Evolutionary conservation across 2,329 filamentous ascomycete species (phyloP).

Genomic region (Emmonsia crescens): DNA sequence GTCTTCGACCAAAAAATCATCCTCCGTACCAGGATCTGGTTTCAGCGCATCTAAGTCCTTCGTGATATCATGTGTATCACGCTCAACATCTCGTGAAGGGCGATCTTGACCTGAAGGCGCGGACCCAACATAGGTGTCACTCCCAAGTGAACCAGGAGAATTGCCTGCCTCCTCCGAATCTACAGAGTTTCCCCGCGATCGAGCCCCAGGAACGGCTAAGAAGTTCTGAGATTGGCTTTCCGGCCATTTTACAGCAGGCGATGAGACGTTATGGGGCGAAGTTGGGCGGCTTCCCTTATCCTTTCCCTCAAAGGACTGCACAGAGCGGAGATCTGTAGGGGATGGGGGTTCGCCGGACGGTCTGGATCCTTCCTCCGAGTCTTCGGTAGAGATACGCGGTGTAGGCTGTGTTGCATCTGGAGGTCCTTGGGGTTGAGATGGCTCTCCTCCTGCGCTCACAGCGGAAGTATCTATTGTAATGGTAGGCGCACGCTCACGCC

Average conservation of each 20-base stretch:
- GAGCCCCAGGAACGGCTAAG: constrained; percentile 51
- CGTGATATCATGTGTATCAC: constrained; percentile 40
- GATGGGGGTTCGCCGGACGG: constrained; percentile 26
- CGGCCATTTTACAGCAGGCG: constrained; percentile 44
- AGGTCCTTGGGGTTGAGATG: constrained; percentile 23
- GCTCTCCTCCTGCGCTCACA: constrained; percentile 32
- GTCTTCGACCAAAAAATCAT: constrained; percentile 54
- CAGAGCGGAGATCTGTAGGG: constrained; percentile 41
- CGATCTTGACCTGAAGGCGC: constrained; percentile 32
- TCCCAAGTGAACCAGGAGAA: constrained; percentile 42
- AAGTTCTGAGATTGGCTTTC: constrained; percentile 45
- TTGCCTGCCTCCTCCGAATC: constrained; percentile 50
- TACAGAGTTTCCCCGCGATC: constrained; percentile 54
- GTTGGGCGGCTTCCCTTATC: constrained; percentile 49
- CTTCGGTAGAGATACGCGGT: constrained; percentile 29
- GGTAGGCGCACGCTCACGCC: constrained; percentile 40
- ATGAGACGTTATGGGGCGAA: constrained; percentile 58
- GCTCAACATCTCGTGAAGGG: constrained; percentile 30
- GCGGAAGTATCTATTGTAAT: constrained; percentile 49
- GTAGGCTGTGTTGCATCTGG: constrained; percentile 27
- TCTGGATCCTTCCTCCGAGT: constrained; percentile 23
- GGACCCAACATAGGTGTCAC: constrained; percentile 42
- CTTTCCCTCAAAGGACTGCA: constrained; percentile 47
- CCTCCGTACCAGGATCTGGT: constrained; percentile 61
- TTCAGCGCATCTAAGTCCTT: constrained; percentile 52